A percentile compares a stretch with the other conserved stretches of the same genome.
Evolutionary conservation across 2,329 filamentous ascomycete species (phyloP).

Genomic region (Aspergillus sp.): DNA sequence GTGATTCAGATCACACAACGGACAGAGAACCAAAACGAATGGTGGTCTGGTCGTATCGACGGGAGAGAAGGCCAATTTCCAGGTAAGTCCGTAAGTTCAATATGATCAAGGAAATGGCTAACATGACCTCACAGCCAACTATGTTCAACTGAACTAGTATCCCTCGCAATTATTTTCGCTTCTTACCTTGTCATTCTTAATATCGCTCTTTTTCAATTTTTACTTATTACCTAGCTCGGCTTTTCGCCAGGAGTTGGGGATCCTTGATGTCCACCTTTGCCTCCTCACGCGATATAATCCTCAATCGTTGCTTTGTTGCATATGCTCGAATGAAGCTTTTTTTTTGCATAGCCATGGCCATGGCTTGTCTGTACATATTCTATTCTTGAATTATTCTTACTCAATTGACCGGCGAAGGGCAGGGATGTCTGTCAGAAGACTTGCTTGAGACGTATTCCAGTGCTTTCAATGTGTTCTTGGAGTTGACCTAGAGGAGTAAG

Average conservation of each 20-base stretch:
- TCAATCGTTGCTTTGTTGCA: too few species aligned
- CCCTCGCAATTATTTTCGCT: not conserved
- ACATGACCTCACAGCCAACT: constrained; percentile 27
- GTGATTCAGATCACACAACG: constrained; percentile 80
- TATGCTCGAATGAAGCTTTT: too few species aligned
- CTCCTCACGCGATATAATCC: too few species aligned
- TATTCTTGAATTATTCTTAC: too few species aligned
- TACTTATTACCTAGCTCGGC: not conserved
- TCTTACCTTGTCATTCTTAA: not conserved
- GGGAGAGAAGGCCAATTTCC: constrained; percentile 89
- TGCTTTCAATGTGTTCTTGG: too few species aligned
- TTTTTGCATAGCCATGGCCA: too few species aligned
- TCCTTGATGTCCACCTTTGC: not conserved
- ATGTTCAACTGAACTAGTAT: constrained; percentile 29
- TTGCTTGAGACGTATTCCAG: too few species aligned
- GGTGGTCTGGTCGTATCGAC: constrained; percentile 83
- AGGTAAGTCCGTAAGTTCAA: constrained; percentile 54
- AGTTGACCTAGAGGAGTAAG: too few species aligned
- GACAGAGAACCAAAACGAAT: constrained; percentile 91
- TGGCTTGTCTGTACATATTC: too few species aligned
- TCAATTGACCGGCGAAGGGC: too few species aligned
- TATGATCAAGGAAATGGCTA: constrained; percentile 2
- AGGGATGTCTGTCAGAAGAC: too few species aligned
- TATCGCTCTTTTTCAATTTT: not conserved
- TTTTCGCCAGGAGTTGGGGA: not conserved